Evolutionary conservation across 352 stramenopile species (phyloP).

Genomic region (Phytophthora foliorum): DNA sequence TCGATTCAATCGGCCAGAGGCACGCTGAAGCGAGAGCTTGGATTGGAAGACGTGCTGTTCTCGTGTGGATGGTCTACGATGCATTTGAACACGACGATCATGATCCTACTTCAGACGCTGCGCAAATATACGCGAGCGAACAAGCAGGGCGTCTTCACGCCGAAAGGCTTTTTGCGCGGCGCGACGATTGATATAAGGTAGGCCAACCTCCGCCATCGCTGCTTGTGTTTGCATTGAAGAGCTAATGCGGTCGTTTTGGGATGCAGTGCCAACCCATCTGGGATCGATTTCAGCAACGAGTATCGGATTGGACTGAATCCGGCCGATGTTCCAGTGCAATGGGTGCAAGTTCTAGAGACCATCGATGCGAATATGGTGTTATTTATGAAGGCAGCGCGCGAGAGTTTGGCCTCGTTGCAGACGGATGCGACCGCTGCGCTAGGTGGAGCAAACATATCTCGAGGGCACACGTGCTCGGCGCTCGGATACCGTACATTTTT

Average conservation of each 20-base stretch:
- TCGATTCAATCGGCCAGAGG: conserved; percentile 65
- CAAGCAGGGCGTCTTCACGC: conserved; percentile 45
- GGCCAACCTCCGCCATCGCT: neutral
- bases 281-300: conserved; percentile 69
- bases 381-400: conserved; percentile 54
- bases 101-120: conserved; percentile 70
- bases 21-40: conserved; percentile 64
- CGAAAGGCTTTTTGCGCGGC: conserved; percentile 46
- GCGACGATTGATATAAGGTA: conserved; percentile 57
- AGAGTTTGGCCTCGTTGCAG: conserved; percentile 47
- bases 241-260: conserved; percentile 9
- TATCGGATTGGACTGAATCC: conserved; percentile 66
- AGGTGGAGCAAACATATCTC: conserved; percentile 39
- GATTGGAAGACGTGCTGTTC: conserved; percentile 50
- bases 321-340: conserved; percentile 71
- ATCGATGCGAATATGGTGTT: conserved; percentile 57
- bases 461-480: conserved; percentile 62
- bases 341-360: conserved; percentile 67
- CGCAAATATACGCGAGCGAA: conserved; percentile 56
- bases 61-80: conserved; percentile 72
- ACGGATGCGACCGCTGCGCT: conserved; percentile 45
- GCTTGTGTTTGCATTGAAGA: neutral
- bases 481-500: conserved; percentile 64
- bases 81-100: conserved; percentile 66
- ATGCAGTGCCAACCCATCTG: conserved; percentile 49